Conservation (phyloP, 129 eudicot species). For the Sambucus nigra region DNA sequence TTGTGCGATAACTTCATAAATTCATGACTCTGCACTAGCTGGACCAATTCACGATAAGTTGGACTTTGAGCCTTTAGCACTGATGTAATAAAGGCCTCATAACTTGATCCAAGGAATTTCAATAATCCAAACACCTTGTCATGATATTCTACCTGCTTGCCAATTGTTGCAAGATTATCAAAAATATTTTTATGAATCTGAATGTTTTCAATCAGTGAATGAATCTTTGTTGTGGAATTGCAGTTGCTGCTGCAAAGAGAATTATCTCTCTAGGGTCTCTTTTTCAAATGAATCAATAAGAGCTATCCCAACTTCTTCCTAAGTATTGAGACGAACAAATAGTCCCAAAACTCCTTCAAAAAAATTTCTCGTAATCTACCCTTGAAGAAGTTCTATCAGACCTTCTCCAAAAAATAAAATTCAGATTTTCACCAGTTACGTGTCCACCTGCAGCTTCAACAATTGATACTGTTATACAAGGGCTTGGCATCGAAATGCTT, state of each 20-base stretch:
- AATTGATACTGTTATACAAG: background rate
- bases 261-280: background rate
- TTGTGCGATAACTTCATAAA: background rate
- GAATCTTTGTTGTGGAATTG: background rate
- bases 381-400: background rate
- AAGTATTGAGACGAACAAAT: background rate
- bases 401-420: background rate
- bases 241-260: background rate
- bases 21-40: background rate
- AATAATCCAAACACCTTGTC: background rate
- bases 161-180: background rate
- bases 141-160: background rate
- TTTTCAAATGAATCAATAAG: background rate
- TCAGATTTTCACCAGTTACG: background rate
- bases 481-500: background rate
- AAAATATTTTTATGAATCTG: background rate
- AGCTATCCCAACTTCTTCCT: background rate
- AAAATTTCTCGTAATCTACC: background rate
- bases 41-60: background rate
- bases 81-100: background rate
- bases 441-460: rapidly evolving
- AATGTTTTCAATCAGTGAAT: background rate
- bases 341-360: background rate
- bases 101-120: background rate
- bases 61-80: background rate